Conservation (phyloP, 1,284 basidiomycete species). For the Melampsora larici-populina region DNA sequence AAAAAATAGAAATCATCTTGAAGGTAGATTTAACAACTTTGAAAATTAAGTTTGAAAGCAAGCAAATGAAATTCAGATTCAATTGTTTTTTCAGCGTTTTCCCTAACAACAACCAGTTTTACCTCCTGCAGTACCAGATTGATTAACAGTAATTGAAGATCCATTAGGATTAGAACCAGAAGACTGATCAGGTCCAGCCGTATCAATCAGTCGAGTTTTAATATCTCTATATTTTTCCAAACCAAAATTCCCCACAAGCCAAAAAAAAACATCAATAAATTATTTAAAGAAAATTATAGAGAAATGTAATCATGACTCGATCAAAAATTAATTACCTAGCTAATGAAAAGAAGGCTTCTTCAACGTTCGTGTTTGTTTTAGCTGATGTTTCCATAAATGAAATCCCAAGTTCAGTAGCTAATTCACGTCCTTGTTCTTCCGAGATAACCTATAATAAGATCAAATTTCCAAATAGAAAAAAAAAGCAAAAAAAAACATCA, state of each 20-base stretch:
- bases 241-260: neutral
- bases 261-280: neutral
- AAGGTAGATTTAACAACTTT: too few species aligned
- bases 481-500: neutral
- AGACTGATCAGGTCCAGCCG: slow-evolving; percentile 51
- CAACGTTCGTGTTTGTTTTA: slow-evolving; percentile 95
- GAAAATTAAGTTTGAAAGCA: too few species aligned
- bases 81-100: too few species aligned
- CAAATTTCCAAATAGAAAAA: neutral
- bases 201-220: slow-evolving; percentile 94
- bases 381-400: slow-evolving; percentile 98
- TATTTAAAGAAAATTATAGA: neutral
- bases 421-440: slow-evolving; percentile 67
- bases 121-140: slow-evolving; percentile 18
- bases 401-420: slow-evolving; percentile 84
- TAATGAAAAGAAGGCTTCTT: slow-evolving; percentile 97
- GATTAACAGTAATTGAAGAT: slow-evolving; percentile 31
- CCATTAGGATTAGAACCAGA: slow-evolving; percentile 21
- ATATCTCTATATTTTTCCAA: slow-evolving; percentile 86
- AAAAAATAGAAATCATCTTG: too few species aligned
- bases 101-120: slow-evolving; percentile 43
- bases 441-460: slow-evolving; percentile 69
- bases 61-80: too few species aligned
- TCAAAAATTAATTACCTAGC: slow-evolving; percentile 66
- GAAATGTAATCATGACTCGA: neutral